Evolutionary conservation across 176 grass and related monocot genomes (phyloP).

Genomic region (Olyra latifolia): DNA sequence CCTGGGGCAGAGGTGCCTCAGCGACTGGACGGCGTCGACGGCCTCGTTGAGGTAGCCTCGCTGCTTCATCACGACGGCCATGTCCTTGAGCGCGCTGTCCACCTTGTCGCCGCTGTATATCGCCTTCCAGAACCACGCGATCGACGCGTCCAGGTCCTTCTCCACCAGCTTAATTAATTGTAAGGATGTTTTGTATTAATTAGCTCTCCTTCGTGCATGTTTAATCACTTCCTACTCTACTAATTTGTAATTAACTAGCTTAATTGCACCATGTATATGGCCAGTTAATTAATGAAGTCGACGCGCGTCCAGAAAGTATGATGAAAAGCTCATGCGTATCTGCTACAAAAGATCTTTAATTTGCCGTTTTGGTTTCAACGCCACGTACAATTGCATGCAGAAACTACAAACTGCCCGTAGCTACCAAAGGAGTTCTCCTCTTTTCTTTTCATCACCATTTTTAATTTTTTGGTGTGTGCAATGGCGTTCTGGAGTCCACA

Average conservation of each 20-base stretch:
- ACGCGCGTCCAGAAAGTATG: background rate
- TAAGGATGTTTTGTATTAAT: no score
- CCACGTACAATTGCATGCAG: no score
- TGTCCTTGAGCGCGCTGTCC: conserved; percentile 89
- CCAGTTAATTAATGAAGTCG: background rate
- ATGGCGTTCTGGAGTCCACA: background rate
- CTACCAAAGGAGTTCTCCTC: background rate
- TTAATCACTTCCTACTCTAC: no score
- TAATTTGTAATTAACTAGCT: no score
- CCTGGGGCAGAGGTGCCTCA: conserved; percentile 70
- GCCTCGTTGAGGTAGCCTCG: conserved; percentile 59
- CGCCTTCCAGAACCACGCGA: conserved; percentile 90
- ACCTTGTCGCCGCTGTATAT: conserved; percentile 62
- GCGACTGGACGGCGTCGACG: conserved; percentile 68
- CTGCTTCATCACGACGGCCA: conserved; percentile 94
- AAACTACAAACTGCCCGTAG: no score
- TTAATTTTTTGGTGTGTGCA: background rate
- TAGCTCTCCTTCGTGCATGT: no score
- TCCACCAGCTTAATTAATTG: conserved; percentile 59
- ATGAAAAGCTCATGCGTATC: background rate
- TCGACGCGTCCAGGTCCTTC: conserved; percentile 73
- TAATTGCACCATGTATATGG: no score
- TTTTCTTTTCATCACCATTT: background rate
- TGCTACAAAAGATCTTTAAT: no score
- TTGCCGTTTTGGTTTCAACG: no score